phyloP scores from a whole-genome alignment of 805 yeast species.

The Priceomyces fermenticarens region DNA sequence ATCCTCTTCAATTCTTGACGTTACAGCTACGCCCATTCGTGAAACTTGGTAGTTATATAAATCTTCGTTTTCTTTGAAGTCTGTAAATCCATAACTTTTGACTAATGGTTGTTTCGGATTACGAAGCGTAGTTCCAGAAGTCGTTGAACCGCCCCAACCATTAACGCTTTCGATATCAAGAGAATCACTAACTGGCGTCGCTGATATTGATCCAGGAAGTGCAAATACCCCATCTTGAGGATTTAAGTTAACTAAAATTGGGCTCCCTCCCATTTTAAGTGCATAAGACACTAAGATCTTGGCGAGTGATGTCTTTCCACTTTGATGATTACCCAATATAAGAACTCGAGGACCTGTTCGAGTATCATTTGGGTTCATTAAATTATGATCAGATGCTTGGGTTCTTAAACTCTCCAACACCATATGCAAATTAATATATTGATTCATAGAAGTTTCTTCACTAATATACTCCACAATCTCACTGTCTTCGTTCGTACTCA shows the following conservation, averaged over 20 bases:
- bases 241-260: conserved; percentile 75
- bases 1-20: conserved; percentile 53
- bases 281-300: conserved; percentile 76
- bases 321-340: conserved; percentile 65
- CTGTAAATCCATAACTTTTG: conserved; percentile 71
- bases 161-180: conserved; percentile 68
- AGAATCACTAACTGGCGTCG: conserved; percentile 77
- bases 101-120: conserved; percentile 92
- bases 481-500: conserved; percentile 30
- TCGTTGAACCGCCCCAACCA: conserved; percentile 75
- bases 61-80: conserved; percentile 52
- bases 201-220: conserved; percentile 81
- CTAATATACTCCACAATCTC: conserved; percentile 59
- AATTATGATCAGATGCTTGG: conserved; percentile 21
- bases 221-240: conserved; percentile 69
- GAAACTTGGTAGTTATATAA: conserved; percentile 50
- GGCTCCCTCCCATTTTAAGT: conserved; percentile 60
- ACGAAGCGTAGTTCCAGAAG: conserved; percentile 68
- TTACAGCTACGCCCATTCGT: conserved; percentile 48
- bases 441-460: conserved; percentile 66
- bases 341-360: conserved; percentile 58
- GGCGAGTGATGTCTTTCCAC: conserved; percentile 78
- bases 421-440: conserved; percentile 68
- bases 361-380: conserved; percentile 18
- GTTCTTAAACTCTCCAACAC: conserved; percentile 59